These are phyloP conservation scores for Solanum etuberosum DNA, from an alignment of 257 asterid species.

Conservation along the genomic window DNA sequence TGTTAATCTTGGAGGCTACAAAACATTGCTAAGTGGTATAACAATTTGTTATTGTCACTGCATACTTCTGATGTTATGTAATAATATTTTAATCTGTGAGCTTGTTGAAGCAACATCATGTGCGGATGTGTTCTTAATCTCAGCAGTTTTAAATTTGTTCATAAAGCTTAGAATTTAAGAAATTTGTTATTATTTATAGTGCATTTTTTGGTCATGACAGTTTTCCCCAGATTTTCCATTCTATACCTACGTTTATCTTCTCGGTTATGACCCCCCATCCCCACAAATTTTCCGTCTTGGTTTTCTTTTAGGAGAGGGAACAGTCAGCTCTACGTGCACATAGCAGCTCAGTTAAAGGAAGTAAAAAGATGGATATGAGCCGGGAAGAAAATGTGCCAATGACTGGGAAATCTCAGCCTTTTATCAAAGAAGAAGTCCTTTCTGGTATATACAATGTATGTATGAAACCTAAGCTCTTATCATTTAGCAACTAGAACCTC, in stretches of 20 bases:
- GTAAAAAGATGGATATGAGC: constrained; percentile 25
- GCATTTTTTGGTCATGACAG: neutral
- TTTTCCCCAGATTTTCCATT: neutral
- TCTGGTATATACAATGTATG: constrained; percentile 54
- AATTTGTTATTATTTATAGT: neutral
- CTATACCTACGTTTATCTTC: neutral
- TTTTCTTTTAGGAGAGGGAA: constrained; percentile 47
- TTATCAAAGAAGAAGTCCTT: constrained; percentile 82
- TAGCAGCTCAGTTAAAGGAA: constrained; percentile 45
- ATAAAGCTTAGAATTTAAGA: neutral
- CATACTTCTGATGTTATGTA: neutral
- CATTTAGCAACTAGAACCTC: neutral
- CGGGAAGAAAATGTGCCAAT: constrained; percentile 32
- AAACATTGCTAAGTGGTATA: neutral
- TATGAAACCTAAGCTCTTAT: neutral
- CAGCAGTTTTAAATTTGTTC: neutral
- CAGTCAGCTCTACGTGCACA: constrained; percentile 76
- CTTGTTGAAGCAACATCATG: neutral
- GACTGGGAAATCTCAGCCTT: constrained; percentile 49
- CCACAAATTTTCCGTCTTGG: neutral
- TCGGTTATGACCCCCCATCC: neutral
- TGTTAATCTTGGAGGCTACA: neutral
- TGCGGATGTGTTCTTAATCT: neutral
- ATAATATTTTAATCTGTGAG: neutral
- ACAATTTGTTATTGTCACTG: neutral